phyloP scores from a whole-genome alignment of 2,329 filamentous ascomycete genomes.

The Metarhizium anisopliae region DNA sequence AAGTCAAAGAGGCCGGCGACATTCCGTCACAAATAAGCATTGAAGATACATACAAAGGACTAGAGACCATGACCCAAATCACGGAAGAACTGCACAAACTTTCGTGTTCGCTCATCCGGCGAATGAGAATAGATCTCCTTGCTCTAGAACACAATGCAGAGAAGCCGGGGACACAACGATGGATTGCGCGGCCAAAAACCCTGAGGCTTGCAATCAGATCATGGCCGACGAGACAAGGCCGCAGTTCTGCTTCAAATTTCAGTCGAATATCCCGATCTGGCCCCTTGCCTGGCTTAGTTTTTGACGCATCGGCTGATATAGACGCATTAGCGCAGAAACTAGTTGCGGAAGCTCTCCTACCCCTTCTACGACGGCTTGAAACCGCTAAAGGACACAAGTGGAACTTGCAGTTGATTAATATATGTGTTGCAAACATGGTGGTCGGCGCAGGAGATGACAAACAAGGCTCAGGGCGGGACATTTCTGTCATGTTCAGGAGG shows the following conservation, averaged over 20 bases:
- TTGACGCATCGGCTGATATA: conserved; percentile 49
- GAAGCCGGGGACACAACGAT: conserved; percentile 32
- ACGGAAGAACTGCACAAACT: conserved; percentile 60
- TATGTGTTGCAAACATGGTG: conserved; percentile 81
- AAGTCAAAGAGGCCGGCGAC: conserved; percentile 62
- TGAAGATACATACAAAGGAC: conserved; percentile 77
- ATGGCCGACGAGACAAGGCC: conserved; percentile 23
- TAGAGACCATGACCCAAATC: conserved; percentile 57
- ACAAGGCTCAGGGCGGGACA: conserved; percentile 60
- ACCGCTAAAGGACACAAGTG: conserved; percentile 56
- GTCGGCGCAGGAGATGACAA: conserved; percentile 41
- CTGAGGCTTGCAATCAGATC: conserved; percentile 73
- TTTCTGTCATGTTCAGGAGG: conserved; percentile 70
- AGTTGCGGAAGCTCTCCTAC: conserved; percentile 57
- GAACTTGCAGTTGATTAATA: conserved; percentile 76
- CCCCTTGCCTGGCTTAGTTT: conserved; percentile 64
- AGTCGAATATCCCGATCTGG: conserved; percentile 68
- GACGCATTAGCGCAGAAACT: conserved; percentile 58
- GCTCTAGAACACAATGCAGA: conserved; percentile 34
- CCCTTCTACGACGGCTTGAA: conserved; percentile 68
- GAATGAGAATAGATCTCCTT: conserved; percentile 72
- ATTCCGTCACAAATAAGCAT: conserved; percentile 87
- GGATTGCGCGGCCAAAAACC: conserved; percentile 75
- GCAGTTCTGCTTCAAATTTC: conserved; percentile 46
- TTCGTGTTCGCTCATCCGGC: conserved; percentile 59